A percentile compares a stretch with the other conserved stretches of the same genome.
Evolutionary conservation across 2,329 filamentous ascomycete species (phyloP).

Genomic region (Chaetomium strumarium): DNA sequence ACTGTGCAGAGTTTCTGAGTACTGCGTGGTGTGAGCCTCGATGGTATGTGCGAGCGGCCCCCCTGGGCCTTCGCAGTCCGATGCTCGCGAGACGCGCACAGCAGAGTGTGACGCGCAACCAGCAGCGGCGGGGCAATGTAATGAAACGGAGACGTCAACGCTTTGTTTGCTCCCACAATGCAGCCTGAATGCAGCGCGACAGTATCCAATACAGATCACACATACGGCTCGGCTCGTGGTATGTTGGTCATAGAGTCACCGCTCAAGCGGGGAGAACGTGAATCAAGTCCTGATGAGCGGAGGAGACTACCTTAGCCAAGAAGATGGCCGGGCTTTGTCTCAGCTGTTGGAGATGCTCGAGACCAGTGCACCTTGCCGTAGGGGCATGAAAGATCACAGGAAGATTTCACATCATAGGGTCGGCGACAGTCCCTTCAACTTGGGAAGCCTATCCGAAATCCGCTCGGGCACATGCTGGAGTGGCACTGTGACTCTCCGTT

Average conservation of each 20-base stretch:
- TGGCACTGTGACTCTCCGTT: slow-evolving; percentile 7
- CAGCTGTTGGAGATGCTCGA: slow-evolving; percentile 8
- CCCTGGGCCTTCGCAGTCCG: not conserved
- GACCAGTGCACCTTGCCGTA: slow-evolving; percentile 7
- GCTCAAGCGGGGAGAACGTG: slow-evolving; percentile 5
- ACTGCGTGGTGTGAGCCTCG: not conserved
- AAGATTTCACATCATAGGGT: slow-evolving; percentile 12
- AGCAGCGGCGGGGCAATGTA: not conserved
- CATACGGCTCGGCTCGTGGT: not conserved
- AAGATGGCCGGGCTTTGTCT: not conserved
- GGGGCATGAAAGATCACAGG: not conserved
- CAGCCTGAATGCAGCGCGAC: not conserved
- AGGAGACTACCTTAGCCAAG: not conserved
- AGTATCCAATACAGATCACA: not conserved
- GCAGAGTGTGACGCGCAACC: not conserved
- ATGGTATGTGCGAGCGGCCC: not conserved
- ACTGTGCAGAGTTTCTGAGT: not conserved
- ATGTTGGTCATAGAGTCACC: slow-evolving; percentile 6
- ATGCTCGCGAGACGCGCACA: not conserved
- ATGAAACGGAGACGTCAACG: not conserved
- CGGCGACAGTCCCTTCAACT: slow-evolving; percentile 1
- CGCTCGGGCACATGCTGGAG: not conserved
- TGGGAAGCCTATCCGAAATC: not conserved
- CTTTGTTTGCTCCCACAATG: not conserved
- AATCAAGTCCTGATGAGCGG: slow-evolving; percentile 4